A percentile compares a stretch with the other conserved stretches of the same genome.
phyloP scores from a whole-genome alignment of 257 asterid species.

The Anisodus acutangulus region DNA sequence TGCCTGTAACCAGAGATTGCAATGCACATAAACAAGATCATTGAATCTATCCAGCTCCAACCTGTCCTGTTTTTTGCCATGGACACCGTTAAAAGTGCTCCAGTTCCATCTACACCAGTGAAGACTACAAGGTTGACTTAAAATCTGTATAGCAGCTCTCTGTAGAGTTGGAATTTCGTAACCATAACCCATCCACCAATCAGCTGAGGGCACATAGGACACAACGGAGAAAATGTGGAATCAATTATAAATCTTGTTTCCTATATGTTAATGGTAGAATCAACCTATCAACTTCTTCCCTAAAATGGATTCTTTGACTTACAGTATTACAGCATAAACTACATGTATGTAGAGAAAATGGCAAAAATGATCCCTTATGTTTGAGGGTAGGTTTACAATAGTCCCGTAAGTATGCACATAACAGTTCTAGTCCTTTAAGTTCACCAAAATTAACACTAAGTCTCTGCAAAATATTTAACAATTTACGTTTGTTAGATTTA shows the following conservation, averaged over 20 bases:
- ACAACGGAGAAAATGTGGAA: not conserved
- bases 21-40: conserved; percentile 50
- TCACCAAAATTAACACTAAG: no score
- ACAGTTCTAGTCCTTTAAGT: no score
- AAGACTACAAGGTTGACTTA: conserved; percentile 52
- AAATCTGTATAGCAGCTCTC: conserved; percentile 49
- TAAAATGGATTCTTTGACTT: conserved; percentile 2
- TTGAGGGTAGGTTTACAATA: no score
- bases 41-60: conserved; percentile 41
- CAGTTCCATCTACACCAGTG: conserved; percentile 60
- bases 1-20: conserved; percentile 56
- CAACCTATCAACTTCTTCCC: not conserved
- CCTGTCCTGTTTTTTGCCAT: conserved; percentile 33
- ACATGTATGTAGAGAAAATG: not conserved
- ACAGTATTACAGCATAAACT: not conserved
- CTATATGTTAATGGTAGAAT: not conserved
- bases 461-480: no score
- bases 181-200: conserved; percentile 57
- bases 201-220: conserved; percentile 41
- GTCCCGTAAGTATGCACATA: no score
- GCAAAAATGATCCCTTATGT: no score
- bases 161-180: conserved; percentile 54
- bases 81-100: conserved; percentile 45
- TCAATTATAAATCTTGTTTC: not conserved
- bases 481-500: no score